phyloP scores from a whole-genome alignment of 768 basidiomycete species.

The Collybia mongolica region DNA sequence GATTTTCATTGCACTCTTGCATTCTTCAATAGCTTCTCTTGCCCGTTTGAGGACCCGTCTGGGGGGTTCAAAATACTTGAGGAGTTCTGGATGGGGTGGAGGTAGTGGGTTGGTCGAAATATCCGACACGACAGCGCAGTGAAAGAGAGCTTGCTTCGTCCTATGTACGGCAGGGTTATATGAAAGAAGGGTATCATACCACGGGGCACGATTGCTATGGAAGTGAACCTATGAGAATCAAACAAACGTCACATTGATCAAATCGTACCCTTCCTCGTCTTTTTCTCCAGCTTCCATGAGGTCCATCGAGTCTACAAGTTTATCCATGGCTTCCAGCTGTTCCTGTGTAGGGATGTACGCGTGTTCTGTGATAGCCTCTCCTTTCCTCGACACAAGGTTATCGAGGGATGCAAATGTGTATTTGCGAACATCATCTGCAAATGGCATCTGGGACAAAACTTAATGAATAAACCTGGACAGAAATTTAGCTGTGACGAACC shows the following conservation, averaged over 20 bases:
- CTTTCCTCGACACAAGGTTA: slow-evolving; percentile 69
- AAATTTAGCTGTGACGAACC: slow-evolving; percentile 38
- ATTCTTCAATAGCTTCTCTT: slow-evolving; percentile 52
- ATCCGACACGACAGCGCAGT: slow-evolving; percentile 77
- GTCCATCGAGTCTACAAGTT: slow-evolving; percentile 88
- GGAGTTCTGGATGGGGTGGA: slow-evolving; percentile 81
- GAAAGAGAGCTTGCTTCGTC: slow-evolving; percentile 91
- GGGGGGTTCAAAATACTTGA: slow-evolving; percentile 84
- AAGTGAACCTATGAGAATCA: not conserved
- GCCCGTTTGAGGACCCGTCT: slow-evolving; percentile 63
- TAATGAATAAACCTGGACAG: not conserved
- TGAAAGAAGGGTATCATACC: slow-evolving; percentile 77
- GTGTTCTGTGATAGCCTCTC: slow-evolving; percentile 72
- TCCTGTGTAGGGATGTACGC: slow-evolving; percentile 79
- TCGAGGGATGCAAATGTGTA: slow-evolving; percentile 85
- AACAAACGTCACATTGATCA: slow-evolving; percentile 15
- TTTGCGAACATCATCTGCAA: slow-evolving; percentile 90
- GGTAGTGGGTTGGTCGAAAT: slow-evolving; percentile 73
- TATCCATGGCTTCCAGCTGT: slow-evolving; percentile 80
- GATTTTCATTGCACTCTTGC: slow-evolving; percentile 69
- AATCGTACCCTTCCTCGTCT: slow-evolving; percentile 66
- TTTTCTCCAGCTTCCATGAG: slow-evolving; percentile 74
- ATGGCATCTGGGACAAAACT: slow-evolving; percentile 70
- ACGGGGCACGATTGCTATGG: slow-evolving; percentile 58
- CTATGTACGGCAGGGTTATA: slow-evolving; percentile 92